Evolutionary conservation across 306 rosid genomes (phyloP).

Genomic region (Cucumis sativus): Cucumber_9930_V3 NC_026657.2:6375501-6376000

Average conservation of each 20-base stretch:
- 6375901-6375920: not conserved
- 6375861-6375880: not conserved
- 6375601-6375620: slow-evolving; percentile 8
- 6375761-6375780: slow-evolving; percentile 77
- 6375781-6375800: slow-evolving; percentile 85
- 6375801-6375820: not conserved
- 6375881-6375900: not conserved
- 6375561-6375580: slow-evolving; percentile 11
- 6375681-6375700: slow-evolving; percentile 99
- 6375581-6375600: slow-evolving; percentile 2
- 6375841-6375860: not conserved
- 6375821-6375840: not conserved
- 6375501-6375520: slow-evolving; percentile 86
- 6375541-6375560: slow-evolving; percentile 18
- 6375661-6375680: slow-evolving; percentile 88
- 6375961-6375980: not conserved
- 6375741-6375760: slow-evolving; percentile 73
- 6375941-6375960: not conserved
- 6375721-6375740: slow-evolving; percentile 87
- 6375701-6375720: slow-evolving; percentile 91
- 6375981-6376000: not conserved
- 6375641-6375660: slow-evolving; percentile 95
- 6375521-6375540: slow-evolving; percentile 46
- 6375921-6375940: slow-evolving; percentile 8
- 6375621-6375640: slow-evolving; percentile 95